A percentile compares a stretch with the other conserved stretches of the same genome.
These are phyloP conservation scores for Trichosporon inkin DNA, from an alignment of 1,284 basidiomycete genomes.

Conservation along the genomic window DNA sequence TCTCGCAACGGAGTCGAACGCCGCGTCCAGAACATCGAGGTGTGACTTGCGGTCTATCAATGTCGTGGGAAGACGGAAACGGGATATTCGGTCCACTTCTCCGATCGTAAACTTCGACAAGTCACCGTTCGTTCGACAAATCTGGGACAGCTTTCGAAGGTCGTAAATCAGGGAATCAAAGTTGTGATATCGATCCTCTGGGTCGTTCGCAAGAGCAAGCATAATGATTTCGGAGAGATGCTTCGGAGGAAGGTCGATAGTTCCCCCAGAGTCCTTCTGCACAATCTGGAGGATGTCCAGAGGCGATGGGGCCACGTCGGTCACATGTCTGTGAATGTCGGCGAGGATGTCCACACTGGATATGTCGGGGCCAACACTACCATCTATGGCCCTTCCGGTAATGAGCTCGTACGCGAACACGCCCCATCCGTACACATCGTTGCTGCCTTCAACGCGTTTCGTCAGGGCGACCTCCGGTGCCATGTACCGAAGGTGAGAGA, in stretches of 20 bases:
- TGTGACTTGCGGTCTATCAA: slow-evolving; percentile 36
- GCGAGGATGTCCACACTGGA: slow-evolving; percentile 30
- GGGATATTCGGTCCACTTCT: slow-evolving; percentile 34
- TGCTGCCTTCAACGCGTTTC: slow-evolving; percentile 23
- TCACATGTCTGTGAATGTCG: slow-evolving; percentile 38
- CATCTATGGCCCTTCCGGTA: slow-evolving; percentile 36
- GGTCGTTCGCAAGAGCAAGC: slow-evolving; percentile 37
- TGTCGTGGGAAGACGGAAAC: slow-evolving; percentile 29
- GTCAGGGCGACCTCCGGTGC: slow-evolving; percentile 37
- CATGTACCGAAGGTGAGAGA: slow-evolving; percentile 38
- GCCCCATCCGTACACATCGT: slow-evolving; percentile 44
- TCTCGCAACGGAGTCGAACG: slow-evolving; percentile 19
- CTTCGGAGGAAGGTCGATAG: slow-evolving; percentile 25
- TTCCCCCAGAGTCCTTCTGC: not conserved
- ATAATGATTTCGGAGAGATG: slow-evolving; percentile 41
- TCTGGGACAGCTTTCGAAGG: slow-evolving; percentile 29
- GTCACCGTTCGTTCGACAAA: slow-evolving; percentile 29
- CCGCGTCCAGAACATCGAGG: slow-evolving; percentile 23
- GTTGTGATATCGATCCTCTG: slow-evolving; percentile 38
- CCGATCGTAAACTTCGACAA: slow-evolving; percentile 36
- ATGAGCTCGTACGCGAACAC: slow-evolving; percentile 42
- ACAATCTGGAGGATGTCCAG: slow-evolving; percentile 25
- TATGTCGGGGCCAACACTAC: slow-evolving; percentile 24
- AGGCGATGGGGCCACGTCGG: slow-evolving; percentile 24
- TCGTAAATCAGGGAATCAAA: slow-evolving; percentile 39